phyloP scores from a whole-genome alignment of 2,329 filamentous ascomycete genomes.

The Ceratocystiopsis minuta region DNA sequence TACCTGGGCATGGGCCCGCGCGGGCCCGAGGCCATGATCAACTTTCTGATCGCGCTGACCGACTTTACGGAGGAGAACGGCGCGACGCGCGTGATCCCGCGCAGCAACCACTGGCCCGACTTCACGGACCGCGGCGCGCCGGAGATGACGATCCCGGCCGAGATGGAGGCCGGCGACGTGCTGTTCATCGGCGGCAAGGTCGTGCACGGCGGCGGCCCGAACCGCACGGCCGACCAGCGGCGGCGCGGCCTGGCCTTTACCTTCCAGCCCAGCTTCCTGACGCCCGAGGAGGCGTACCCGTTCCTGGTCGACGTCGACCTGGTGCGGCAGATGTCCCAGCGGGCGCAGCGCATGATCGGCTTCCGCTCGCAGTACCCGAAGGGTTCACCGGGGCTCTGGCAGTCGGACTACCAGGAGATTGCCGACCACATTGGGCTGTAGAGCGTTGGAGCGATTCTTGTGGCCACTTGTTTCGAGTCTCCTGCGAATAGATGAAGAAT shows the following conservation, averaged over 20 bases:
- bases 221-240: conserved; percentile 7
- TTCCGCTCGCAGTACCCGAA: conserved; percentile 14
- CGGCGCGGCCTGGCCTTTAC: conserved; percentile 11
- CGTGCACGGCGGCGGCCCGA: conserved; percentile 16
- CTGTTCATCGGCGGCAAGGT: conserved; percentile 17
- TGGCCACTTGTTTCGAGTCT: too few relatives aligned
- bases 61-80: conserved; percentile 15
- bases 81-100: conserved; percentile 15
- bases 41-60: conserved; percentile 13
- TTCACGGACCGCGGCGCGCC: conserved; percentile 6
- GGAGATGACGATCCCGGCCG: conserved; percentile 9
- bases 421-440: conserved; percentile 1
- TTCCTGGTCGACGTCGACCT: conserved; percentile 8
- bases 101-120: conserved; percentile 13
- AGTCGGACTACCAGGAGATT: conserved; percentile 10
- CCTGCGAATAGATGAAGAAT: too few relatives aligned
- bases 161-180: conserved; percentile 15
- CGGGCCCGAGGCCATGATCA: conserved; percentile 10
- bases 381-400: conserved; percentile 13
- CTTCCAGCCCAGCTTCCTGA: conserved; percentile 13
- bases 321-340: conserved; percentile 1
- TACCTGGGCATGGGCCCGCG: conserved; percentile 13
- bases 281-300: conserved; percentile 14
- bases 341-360: conserved; percentile 13
- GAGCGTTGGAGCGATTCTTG: too few relatives aligned